These are phyloP conservation scores for Epichloe festucae DNA, from an alignment of 2,329 filamentous ascomycete species.

Conservation along the genomic window DNA sequence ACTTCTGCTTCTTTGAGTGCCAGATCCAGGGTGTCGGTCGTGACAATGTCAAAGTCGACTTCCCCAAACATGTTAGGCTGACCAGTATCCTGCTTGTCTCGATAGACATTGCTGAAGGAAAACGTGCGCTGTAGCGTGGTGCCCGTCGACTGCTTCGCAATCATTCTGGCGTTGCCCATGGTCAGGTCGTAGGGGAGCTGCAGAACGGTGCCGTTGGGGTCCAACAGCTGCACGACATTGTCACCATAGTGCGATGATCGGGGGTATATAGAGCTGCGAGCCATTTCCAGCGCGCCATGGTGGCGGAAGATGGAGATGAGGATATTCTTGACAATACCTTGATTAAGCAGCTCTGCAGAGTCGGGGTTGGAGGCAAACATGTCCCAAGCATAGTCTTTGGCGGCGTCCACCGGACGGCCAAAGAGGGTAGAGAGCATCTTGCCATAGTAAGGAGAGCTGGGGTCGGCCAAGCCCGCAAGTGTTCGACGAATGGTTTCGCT, in stretches of 20 bases:
- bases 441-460: constrained; percentile 74
- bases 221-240: constrained; percentile 68
- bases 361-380: constrained; percentile 44
- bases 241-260: constrained; percentile 62
- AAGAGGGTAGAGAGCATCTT: constrained; percentile 85
- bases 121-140: constrained; percentile 62
- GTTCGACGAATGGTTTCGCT: constrained; percentile 81
- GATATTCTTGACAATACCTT: constrained; percentile 60
- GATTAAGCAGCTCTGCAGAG: constrained; percentile 52
- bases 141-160: constrained; percentile 56
- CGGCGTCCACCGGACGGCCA: constrained; percentile 57
- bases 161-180: constrained; percentile 70
- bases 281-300: constrained; percentile 77
- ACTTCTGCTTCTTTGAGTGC: constrained; percentile 87
- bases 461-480: constrained; percentile 67
- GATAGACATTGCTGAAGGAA: constrained; percentile 77
- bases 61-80: constrained; percentile 76
- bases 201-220: constrained; percentile 72
- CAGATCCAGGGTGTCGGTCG: constrained; percentile 65
- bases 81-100: constrained; percentile 64
- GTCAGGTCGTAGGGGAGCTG: constrained; percentile 93
- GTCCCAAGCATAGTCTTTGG: constrained; percentile 73
- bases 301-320: constrained; percentile 69
- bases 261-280: constrained; percentile 66
- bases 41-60: constrained; percentile 94